phyloP scores from a whole-genome alignment of 2,329 filamentous ascomycete genomes.

The Sporothrix brasiliensis region DNA sequence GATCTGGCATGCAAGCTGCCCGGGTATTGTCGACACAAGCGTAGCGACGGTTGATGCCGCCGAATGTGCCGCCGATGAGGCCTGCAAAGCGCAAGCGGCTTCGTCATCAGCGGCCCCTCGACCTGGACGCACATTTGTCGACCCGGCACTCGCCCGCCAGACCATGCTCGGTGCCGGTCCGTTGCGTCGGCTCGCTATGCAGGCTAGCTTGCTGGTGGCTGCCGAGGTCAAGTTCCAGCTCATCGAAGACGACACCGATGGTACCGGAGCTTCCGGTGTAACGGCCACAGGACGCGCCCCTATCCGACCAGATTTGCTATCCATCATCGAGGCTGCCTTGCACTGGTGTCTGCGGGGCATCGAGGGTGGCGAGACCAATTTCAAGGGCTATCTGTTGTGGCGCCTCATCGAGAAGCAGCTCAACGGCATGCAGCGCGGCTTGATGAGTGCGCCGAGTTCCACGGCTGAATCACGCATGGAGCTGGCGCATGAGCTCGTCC shows the following conservation, averaged over 20 bases:
- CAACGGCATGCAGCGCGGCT: slow-evolving; percentile 46
- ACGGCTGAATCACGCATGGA: slow-evolving; percentile 29
- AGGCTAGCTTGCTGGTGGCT: slow-evolving; percentile 48
- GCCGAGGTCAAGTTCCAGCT: slow-evolving; percentile 52
- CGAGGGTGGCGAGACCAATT: slow-evolving; percentile 52
- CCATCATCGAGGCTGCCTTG: slow-evolving; percentile 20
- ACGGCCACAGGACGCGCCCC: not conserved
- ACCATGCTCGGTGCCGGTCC: slow-evolving; percentile 48
- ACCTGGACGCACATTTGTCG: slow-evolving; percentile 1
- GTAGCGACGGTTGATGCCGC: slow-evolving; percentile 3
- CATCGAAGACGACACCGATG: slow-evolving; percentile 41
- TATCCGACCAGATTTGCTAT: slow-evolving; percentile 24
- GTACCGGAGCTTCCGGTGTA: not conserved
- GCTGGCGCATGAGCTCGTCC: slow-evolving; percentile 24
- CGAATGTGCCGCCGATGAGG: slow-evolving; percentile 6
- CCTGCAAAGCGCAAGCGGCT: not conserved
- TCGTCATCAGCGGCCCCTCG: not conserved
- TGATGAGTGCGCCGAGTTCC: slow-evolving; percentile 42
- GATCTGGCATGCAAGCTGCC: slow-evolving; percentile 37
- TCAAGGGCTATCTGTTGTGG: slow-evolving; percentile 56
- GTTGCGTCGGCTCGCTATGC: slow-evolving; percentile 47
- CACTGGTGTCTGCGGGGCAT: slow-evolving; percentile 31
- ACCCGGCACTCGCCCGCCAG: slow-evolving; percentile 46
- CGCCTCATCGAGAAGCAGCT: slow-evolving; percentile 48
- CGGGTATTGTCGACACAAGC: slow-evolving; percentile 25